Conservation (phyloP, 2,329 filamentous ascomycete species). For the Polychaeton citri region DNA sequence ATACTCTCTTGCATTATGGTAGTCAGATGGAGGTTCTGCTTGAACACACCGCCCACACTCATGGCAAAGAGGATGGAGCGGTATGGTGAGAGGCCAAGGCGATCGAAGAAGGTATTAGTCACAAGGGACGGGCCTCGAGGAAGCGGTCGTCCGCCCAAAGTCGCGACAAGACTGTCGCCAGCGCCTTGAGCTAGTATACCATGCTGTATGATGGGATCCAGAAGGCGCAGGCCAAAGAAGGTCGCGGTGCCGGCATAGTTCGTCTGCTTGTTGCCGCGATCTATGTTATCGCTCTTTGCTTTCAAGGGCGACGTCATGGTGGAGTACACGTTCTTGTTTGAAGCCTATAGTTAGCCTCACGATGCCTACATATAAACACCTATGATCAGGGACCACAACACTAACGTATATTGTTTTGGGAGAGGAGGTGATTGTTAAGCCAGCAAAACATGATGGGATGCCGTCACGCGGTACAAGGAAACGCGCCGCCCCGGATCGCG, state of each 20-base stretch:
- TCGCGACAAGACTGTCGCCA: slow-evolving; percentile 30
- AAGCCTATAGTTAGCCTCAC: too few species aligned
- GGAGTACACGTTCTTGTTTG: too few species aligned
- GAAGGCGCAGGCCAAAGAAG: slow-evolving; percentile 34
- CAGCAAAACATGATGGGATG: too few species aligned
- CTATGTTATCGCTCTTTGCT: slow-evolving; percentile 13
- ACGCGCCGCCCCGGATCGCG: too few species aligned
- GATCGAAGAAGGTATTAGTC: slow-evolving; percentile 28
- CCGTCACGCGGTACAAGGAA: too few species aligned
- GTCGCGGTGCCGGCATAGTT: slow-evolving; percentile 24
- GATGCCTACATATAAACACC: too few species aligned
- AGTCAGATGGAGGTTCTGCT: slow-evolving; percentile 44
- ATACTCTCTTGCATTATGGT: slow-evolving; percentile 39
- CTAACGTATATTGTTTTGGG: too few species aligned
- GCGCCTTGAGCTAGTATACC: slow-evolving; percentile 32
- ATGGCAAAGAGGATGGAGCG: slow-evolving; percentile 40
- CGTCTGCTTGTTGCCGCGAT: slow-evolving; percentile 27
- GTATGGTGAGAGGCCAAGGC: slow-evolving; percentile 36
- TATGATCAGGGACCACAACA: too few species aligned
- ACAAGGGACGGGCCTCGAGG: slow-evolving; percentile 27
- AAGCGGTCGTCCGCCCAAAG: slow-evolving; percentile 31
- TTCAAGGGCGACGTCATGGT: slow-evolving; percentile 24
- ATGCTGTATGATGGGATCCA: slow-evolving; percentile 37
- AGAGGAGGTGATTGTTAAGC: too few species aligned
- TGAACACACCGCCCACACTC: slow-evolving; percentile 38